A percentile compares a stretch with the other conserved stretches of the same genome.
Conservation (phyloP, 495 filamentous ascomycete species). For the Physcia stellaris region DNA sequence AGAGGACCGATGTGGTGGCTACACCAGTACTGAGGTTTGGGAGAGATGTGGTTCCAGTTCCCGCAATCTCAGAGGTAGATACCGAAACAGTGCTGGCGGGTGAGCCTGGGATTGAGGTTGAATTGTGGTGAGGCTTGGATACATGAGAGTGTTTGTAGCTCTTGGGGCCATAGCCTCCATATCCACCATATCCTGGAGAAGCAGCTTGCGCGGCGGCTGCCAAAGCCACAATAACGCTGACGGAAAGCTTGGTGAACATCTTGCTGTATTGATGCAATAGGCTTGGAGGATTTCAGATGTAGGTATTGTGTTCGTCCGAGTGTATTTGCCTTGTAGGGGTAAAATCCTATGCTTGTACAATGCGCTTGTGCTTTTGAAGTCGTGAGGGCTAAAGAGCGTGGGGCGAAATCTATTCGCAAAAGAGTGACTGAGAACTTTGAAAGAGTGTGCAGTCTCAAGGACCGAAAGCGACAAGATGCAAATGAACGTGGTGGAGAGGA, state of each 20-base stretch:
- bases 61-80: slow-evolving; percentile 19
- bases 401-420: slow-evolving; percentile 41
- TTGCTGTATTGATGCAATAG: neutral
- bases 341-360: slow-evolving; percentile 3
- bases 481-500: slow-evolving; percentile 16
- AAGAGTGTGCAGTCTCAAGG: slow-evolving; percentile 20
- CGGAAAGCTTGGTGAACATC: slow-evolving; percentile 31
- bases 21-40: neutral
- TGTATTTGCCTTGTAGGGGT: slow-evolving; percentile 7
- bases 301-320: slow-evolving; percentile 12
- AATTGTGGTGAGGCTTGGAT: slow-evolving; percentile 13
- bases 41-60: neutral
- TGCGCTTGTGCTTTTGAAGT: slow-evolving; percentile 4
- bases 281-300: neutral
- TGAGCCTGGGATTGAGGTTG: slow-evolving; percentile 18
- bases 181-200: slow-evolving; percentile 12
- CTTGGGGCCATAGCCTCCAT: slow-evolving; percentile 10
- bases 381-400: slow-evolving; percentile 15
- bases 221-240: slow-evolving; percentile 34
- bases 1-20: neutral
- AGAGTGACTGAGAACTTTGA: slow-evolving; percentile 24
- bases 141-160: slow-evolving; percentile 20
- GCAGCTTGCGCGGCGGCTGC: slow-evolving; percentile 28
- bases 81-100: slow-evolving; percentile 17
- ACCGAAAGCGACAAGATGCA: slow-evolving; percentile 19